Evolutionary conservation across 75 land plant genomes (phyloP).

Genomic region (Cryptomeria japonica): DNA sequence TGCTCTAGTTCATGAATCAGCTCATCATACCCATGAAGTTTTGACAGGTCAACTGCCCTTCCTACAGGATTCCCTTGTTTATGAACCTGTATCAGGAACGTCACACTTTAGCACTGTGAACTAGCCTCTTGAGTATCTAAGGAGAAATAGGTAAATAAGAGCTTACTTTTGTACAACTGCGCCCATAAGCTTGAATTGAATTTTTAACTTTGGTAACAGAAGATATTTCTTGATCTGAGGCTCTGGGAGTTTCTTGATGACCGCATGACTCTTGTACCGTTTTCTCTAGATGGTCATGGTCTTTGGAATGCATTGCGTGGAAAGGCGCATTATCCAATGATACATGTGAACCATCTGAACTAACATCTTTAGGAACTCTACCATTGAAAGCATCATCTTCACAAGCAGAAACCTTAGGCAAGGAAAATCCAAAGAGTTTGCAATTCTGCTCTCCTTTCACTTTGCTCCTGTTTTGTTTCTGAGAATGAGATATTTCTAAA

Average conservation of each 20-base stretch:
- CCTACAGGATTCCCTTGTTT: slow-evolving; percentile 75
- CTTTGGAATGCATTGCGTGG: neutral
- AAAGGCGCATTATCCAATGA: slow-evolving; percentile 9
- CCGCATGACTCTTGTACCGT: neutral
- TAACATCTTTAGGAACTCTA: slow-evolving; percentile 1
- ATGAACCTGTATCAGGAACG: slow-evolving; percentile 59
- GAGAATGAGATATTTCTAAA: neutral
- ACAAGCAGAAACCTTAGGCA: slow-evolving; percentile 27
- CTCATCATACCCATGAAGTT: slow-evolving; percentile 59
- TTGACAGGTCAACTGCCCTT: slow-evolving; percentile 79
- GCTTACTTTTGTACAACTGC: slow-evolving; percentile 57
- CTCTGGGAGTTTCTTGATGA: neutral
- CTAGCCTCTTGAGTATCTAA: neutral
- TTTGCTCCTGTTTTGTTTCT: slow-evolving; percentile 1
- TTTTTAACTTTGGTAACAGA: slow-evolving; percentile 17
- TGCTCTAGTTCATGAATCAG: slow-evolving; percentile 53
- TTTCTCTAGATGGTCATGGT: slow-evolving; percentile 1
- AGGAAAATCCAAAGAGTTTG: slow-evolving; percentile 63
- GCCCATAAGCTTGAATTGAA: slow-evolving; percentile 21
- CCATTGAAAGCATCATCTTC: slow-evolving; percentile 7
- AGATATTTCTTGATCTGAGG: slow-evolving; percentile 7
- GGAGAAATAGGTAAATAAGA: neutral
- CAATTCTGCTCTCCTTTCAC: slow-evolving; percentile 23
- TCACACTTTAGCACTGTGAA: slow-evolving; percentile 8
- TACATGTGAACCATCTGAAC: slow-evolving; percentile 7